Conservation (phyloP, 305 asterid genomes). For the Coffea humblotiana region DNA sequence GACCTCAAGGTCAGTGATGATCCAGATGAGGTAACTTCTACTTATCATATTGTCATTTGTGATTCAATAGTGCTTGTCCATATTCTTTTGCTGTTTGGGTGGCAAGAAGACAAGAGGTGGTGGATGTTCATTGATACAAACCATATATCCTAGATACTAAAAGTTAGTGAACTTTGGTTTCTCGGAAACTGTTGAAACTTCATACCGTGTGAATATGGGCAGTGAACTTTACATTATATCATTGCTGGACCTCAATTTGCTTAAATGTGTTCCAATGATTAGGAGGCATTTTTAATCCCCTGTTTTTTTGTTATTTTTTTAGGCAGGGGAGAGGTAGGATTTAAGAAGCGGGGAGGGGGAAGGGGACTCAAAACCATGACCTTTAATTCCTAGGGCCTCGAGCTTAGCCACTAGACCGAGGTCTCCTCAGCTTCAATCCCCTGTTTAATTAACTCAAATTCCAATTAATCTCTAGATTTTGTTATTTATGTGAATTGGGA, state of each 20-base stretch:
- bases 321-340: neutral
- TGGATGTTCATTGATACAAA: neutral
- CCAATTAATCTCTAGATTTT: conserved; percentile 3
- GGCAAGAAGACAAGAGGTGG: neutral
- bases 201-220: neutral
- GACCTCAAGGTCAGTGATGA: conserved; percentile 67
- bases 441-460: neutral
- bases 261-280: neutral
- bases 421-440: neutral
- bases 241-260: neutral
- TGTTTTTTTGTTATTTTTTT: neutral
- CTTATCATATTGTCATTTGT: neutral
- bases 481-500: neutral
- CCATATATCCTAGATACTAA: neutral
- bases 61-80: neutral
- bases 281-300: neutral
- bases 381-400: no score
- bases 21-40: conserved; percentile 70
- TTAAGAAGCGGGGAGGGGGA: no score
- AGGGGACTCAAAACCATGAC: no score
- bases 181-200: neutral
- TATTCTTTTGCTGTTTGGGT: neutral
- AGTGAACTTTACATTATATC: neutral
- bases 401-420: no score
- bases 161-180: neutral